Base-by-base conservation (phyloP, 371 early-diverging fungal species). In the Mucor mucedo region DNA sequence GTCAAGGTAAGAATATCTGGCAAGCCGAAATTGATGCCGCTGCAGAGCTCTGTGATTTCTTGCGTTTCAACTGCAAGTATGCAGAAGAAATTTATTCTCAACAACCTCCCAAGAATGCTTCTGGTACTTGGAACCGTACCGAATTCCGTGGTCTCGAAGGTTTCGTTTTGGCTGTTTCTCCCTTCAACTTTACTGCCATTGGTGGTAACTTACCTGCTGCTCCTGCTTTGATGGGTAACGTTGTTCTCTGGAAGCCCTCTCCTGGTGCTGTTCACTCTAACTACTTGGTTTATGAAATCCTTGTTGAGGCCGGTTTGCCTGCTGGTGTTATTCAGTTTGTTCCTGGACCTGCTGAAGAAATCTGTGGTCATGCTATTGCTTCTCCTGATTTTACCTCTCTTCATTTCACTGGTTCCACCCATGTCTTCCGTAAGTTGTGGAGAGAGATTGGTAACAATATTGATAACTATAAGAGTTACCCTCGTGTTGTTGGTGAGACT, bases 161-260 rank as follows among this genome's bases (percentile, higher is more conserved):
- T 40, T 98, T 98, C 69, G 95, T 98, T 41, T 89, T 93, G 58
- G 98, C 98, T 48, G 91, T 95, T 58, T 94, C 97, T 16, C 99
- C 99, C 21, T 98, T 98, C 91, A 98, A 98, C 87, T 98, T 98
- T 73, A 98, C 99, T 40, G 99, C 99, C 60, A 98, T 98, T 68
- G 99, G 95, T 69, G 98, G 94, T 69, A 98, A 98, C 82, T 82
- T 98, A 60, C 90, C 90, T 40, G 82, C 87, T 68, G 97, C 98
- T 4, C 98, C 99, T 35, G 98, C 95, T 16, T 80, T 98, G 72
- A 96, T 98, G 98, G 95, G 95, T 62, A 98, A 98, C 79, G 95
- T 95, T 35, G 94, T 95, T 40, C 76, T 98, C 63, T 98, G 98
- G 98, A 98, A 98, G 85, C 99, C 99, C 16, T 92, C 97, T 38